phyloP scores from a whole-genome alignment of 192 early-diverging fungal species.

The Backusella morwellensis region DNA sequence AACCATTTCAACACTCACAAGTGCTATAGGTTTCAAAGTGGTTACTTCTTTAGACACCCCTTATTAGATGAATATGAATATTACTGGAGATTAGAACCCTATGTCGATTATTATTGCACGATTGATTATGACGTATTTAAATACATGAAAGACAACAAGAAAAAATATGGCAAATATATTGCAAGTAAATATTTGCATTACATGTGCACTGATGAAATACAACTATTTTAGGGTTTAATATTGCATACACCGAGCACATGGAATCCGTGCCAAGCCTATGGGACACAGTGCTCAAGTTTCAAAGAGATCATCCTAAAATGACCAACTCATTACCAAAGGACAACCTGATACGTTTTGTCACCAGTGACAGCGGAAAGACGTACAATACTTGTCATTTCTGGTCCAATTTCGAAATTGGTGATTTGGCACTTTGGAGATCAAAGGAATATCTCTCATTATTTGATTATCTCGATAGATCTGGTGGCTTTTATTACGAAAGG shows the following conservation, averaged over 20 bases:
- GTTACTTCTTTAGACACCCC: constrained; percentile 75
- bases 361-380: constrained; percentile 48
- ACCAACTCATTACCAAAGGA: constrained; percentile 40
- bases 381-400: constrained; percentile 87
- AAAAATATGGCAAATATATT: constrained; percentile 62
- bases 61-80: constrained; percentile 70
- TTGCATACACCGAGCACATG: constrained; percentile 66
- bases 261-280: constrained; percentile 73
- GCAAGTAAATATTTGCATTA: not conserved
- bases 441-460: constrained; percentile 69
- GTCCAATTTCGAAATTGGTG: constrained; percentile 77
- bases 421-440: constrained; percentile 59
- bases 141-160: constrained; percentile 70
- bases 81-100: constrained; percentile 88
- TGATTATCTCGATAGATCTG: constrained; percentile 64
- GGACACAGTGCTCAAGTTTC: constrained; percentile 57
- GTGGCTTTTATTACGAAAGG: constrained; percentile 85
- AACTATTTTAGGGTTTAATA: constrained; percentile 55
- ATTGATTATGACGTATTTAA: constrained; percentile 80
- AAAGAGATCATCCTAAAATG: constrained; percentile 45
- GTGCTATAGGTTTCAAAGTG: constrained; percentile 57
- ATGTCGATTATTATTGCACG: constrained; percentile 76
- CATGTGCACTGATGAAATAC: not conserved
- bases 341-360: constrained; percentile 49
- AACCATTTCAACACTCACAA: too few relatives aligned